Evolutionary conservation across 192 early-diverging fungal genomes (phyloP).

Genomic region (Coemansia sp.): DNA sequence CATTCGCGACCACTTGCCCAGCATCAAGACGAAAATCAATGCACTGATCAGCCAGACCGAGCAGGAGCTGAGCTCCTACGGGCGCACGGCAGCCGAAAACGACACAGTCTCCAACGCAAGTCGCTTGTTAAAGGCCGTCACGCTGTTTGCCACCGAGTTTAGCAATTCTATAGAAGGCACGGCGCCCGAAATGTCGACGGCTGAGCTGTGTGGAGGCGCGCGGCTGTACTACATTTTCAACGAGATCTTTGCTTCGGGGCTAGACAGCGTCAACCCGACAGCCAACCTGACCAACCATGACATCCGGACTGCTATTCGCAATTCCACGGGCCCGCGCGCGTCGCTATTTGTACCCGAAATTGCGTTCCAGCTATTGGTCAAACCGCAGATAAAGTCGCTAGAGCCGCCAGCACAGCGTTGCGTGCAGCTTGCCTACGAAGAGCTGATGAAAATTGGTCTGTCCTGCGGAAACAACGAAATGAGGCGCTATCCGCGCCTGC

Average conservation of each 20-base stretch:
- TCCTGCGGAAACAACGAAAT: conserved; percentile 74
- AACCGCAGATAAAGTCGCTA: conserved; percentile 73
- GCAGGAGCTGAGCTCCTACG: conserved; percentile 69
- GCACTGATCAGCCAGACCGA: conserved; percentile 74
- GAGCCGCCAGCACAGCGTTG: conserved; percentile 75
- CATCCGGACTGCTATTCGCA: conserved; percentile 79
- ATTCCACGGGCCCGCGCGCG: conserved; percentile 74
- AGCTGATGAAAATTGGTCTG: conserved; percentile 77
- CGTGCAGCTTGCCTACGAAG: conserved; percentile 80
- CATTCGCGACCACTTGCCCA: conserved; percentile 75
- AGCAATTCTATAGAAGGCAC: conserved; percentile 77
- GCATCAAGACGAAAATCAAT: conserved; percentile 72
- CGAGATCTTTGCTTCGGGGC: conserved; percentile 69
- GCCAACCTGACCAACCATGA: conserved; percentile 67
- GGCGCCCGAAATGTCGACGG: conserved; percentile 64
- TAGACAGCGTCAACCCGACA: conserved; percentile 70
- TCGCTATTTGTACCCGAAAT: conserved; percentile 83
- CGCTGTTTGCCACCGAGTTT: conserved; percentile 75
- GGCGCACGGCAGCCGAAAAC: conserved; percentile 42
- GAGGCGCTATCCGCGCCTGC: conserved; percentile 70
- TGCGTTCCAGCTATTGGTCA: conserved; percentile 80
- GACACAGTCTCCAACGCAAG: conserved; percentile 35
- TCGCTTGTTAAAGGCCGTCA: conserved; percentile 65
- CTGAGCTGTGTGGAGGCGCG: conserved; percentile 77
- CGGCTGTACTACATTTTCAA: conserved; percentile 83